Base-by-base conservation (phyloP, 192 early-diverging fungal species). In the Coemansia sp. region DNA sequence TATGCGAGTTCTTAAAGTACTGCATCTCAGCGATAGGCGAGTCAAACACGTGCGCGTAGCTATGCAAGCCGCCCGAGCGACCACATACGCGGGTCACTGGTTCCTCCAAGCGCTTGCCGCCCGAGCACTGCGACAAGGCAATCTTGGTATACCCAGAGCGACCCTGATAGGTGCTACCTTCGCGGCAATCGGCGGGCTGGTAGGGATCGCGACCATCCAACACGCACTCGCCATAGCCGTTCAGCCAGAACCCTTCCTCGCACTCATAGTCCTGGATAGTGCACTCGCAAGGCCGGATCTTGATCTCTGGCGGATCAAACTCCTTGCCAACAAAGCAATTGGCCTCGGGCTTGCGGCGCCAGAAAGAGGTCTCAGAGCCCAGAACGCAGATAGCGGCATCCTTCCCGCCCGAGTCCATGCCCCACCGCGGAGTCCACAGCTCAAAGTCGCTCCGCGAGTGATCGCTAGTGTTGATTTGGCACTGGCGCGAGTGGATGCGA, bases 201-300 rank as follows among this genome's bases (percentile, higher is more conserved):
- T 88, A 74, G 8, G 93, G 93, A 62, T 97, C 93, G 14, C 73
- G 84, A 8, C 89, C 91, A 52, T 86, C 84, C 9, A 86, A 74
- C 4, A 79, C 82, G 59, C 94, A 95, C 42, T 85, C 64, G 39
- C 88, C 88, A 14, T 87, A 71, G 31, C 76, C 84, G 57, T 93
- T 82, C 31, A 82, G 85, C 85, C 88, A 95, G 70, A 92, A 98
- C 10, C 87, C 85, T 83, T 87, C 84, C 41, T 90, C 93, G 69
- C 96, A 98, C 86, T 95, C 94, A 69, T 80, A 98, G 78, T 98
- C 96, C 20, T 71, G 75, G 3, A 85, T 66, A 3, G 85, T 82
- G 73, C 96, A 98, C 67, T 82, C 70, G 77, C 96, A 98, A 26
- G 72, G 65, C 26, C 87, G 67, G 18, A 67, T 58, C 16, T 76